These are phyloP conservation scores for Breviolum minutum DNA, from an alignment of 73 alveolate genomes.

Conservation along the genomic window DNA sequence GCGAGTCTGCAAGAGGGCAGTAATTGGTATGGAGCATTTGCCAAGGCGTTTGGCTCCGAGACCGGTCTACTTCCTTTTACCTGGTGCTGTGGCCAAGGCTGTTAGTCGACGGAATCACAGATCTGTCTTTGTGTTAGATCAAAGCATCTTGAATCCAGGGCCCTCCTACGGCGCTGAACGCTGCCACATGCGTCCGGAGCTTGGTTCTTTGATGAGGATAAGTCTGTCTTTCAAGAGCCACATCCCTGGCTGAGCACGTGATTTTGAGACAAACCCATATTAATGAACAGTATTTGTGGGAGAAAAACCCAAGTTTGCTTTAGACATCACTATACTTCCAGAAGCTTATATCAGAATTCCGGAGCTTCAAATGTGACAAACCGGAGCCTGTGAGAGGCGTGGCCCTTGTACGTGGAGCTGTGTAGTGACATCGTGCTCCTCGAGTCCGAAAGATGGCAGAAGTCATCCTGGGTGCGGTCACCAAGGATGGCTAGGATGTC, in stretches of 20 bases:
- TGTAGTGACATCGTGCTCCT: conserved; percentile 81
- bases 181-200: conserved; percentile 77
- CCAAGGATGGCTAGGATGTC: not conserved
- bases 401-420: conserved; percentile 92
- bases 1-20: not conserved
- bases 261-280: too few relatives aligned
- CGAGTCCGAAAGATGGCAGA: conserved; percentile 89
- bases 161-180: conserved; percentile 61
- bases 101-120: not conserved
- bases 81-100: conserved; percentile 89
- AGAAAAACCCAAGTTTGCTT: too few relatives aligned
- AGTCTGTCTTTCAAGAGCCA: too few relatives aligned
- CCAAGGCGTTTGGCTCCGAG: conserved; percentile 84
- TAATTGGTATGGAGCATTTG: too few relatives aligned
- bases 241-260: too few relatives aligned
- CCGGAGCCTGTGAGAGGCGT: conserved; percentile 17
- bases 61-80: conserved; percentile 85
- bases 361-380: not conserved
- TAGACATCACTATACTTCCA: not conserved
- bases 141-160: not conserved
- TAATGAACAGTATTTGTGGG: too few relatives aligned
- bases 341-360: not conserved
- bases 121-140: not conserved
- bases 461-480: conserved; percentile 78
- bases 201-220: not conserved